A percentile compares a stretch with the other conserved stretches of the same genome.
These are phyloP conservation scores for Debaryomyces psychrophilus DNA, from an alignment of 1,139 yeast species.

Conservation along the genomic window DNA sequence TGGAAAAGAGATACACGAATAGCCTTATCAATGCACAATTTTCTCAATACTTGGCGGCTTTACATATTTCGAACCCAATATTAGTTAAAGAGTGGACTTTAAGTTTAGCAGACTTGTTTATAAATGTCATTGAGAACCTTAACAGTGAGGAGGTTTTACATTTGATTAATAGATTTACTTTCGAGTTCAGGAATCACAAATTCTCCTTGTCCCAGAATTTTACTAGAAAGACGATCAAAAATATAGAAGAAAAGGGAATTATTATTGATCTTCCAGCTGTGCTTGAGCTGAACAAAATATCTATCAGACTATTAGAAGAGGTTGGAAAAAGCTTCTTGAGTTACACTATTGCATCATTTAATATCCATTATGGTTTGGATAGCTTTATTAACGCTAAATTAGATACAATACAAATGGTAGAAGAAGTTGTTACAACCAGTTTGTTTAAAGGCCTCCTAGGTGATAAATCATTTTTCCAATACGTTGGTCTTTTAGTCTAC, in stretches of 20 bases:
- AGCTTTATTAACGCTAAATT: constrained; percentile 18
- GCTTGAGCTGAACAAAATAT: neutral
- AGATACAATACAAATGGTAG: constrained; percentile 14
- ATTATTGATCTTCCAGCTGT: neutral
- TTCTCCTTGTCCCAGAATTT: constrained; percentile 8
- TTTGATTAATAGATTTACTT: constrained; percentile 14
- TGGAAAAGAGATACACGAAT: constrained; percentile 16
- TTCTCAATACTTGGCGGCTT: constrained; percentile 24
- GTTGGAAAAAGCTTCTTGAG: constrained; percentile 16
- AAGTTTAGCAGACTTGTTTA: constrained; percentile 15
- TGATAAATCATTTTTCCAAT: neutral
- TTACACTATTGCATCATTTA: constrained; percentile 13
- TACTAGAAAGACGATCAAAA: constrained; percentile 1
- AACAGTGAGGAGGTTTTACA: constrained; percentile 17
- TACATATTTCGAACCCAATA: constrained; percentile 12
- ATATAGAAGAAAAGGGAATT: neutral
- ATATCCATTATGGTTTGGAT: constrained; percentile 17
- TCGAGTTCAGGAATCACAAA: constrained; percentile 10
- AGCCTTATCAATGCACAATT: constrained; percentile 22
- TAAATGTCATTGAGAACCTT: constrained; percentile 20
- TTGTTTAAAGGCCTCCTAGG: neutral
- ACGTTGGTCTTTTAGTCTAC: constrained; percentile 1
- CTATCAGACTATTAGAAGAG: neutral
- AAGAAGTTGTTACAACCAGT: constrained; percentile 4
- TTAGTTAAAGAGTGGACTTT: constrained; percentile 17